Evolutionary conservation across 768 basidiomycete genomes (phyloP).

Genomic region (Tricholoma terreum): DNA sequence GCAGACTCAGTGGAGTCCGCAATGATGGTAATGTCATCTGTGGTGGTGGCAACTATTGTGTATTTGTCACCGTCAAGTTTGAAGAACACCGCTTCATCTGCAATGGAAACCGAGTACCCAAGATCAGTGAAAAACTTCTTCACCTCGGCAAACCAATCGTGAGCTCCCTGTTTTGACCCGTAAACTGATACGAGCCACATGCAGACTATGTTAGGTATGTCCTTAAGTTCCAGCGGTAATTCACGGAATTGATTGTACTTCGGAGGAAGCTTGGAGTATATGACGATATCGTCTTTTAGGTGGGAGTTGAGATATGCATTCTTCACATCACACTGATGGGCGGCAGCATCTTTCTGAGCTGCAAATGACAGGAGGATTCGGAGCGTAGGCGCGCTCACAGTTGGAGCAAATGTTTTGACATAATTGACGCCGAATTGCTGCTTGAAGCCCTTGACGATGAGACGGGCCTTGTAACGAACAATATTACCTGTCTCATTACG

Average conservation of each 20-base stretch:
- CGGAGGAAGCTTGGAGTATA: neutral
- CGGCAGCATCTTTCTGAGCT: too few relatives aligned
- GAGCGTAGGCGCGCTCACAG: neutral
- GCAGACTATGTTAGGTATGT: neutral
- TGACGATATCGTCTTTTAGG: neutral
- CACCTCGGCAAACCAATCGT: neutral
- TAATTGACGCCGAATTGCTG: too few relatives aligned
- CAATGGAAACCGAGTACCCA: neutral
- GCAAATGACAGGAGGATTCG: neutral
- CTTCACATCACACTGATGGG: too few relatives aligned
- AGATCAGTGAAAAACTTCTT: neutral
- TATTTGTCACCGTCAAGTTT: conserved; percentile 9
- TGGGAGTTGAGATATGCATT: neutral
- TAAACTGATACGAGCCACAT: neutral
- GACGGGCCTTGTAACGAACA: too few relatives aligned
- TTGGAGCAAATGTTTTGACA: too few relatives aligned
- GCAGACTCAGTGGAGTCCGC: neutral
- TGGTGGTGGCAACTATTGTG: neutral
- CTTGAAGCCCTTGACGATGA: too few relatives aligned
- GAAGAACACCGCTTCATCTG: conserved; percentile 24
- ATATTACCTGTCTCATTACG: neutral
- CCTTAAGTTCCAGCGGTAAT: neutral
- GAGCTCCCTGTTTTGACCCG: neutral
- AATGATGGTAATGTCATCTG: too few relatives aligned
- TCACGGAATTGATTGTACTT: neutral